Conservation (phyloP, 495 filamentous ascomycete genomes). For the Hypoxylon cercidicola region DNA sequence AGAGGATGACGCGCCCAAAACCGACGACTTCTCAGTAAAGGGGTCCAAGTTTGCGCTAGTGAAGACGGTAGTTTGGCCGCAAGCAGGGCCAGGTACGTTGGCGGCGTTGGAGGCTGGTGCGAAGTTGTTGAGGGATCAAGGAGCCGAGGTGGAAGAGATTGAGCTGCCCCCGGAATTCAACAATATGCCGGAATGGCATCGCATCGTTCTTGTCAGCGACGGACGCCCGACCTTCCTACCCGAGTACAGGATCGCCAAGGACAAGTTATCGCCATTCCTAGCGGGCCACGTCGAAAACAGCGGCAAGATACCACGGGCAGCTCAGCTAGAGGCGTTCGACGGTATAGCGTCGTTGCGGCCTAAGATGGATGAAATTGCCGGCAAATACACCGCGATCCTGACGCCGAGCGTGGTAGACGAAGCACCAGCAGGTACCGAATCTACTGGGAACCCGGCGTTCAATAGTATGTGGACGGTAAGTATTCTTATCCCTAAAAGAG, state of each 20-base stretch:
- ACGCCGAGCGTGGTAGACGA: conserved; percentile 61
- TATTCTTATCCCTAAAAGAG: background rate
- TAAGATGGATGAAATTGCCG: conserved; percentile 56
- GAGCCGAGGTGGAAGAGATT: conserved; percentile 59
- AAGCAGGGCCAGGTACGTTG: conserved; percentile 58
- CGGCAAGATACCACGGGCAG: conserved; percentile 47
- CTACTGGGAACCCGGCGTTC: conserved; percentile 58
- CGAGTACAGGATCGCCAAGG: conserved; percentile 57
- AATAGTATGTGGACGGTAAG: conserved; percentile 49
- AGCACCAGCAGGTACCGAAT: conserved; percentile 56
- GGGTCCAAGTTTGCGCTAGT: conserved; percentile 59
- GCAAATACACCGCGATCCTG: conserved; percentile 59
- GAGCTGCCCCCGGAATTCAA: conserved; percentile 58
- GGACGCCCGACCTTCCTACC: conserved; percentile 56
- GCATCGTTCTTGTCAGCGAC: conserved; percentile 52
- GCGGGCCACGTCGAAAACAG: conserved; percentile 57
- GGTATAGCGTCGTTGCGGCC: conserved; percentile 57
- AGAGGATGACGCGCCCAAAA: conserved; percentile 54
- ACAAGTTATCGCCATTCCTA: conserved; percentile 50
- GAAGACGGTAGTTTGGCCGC: conserved; percentile 59
- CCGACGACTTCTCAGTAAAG: conserved; percentile 45
- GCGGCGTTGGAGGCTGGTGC: conserved; percentile 55
- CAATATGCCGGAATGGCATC: conserved; percentile 54
- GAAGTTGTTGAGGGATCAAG: conserved; percentile 51
- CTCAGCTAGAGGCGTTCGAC: conserved; percentile 57